Evolutionary conservation across 106 monocot genomes (phyloP).

Genomic region (Allium fistulosum): DNA sequence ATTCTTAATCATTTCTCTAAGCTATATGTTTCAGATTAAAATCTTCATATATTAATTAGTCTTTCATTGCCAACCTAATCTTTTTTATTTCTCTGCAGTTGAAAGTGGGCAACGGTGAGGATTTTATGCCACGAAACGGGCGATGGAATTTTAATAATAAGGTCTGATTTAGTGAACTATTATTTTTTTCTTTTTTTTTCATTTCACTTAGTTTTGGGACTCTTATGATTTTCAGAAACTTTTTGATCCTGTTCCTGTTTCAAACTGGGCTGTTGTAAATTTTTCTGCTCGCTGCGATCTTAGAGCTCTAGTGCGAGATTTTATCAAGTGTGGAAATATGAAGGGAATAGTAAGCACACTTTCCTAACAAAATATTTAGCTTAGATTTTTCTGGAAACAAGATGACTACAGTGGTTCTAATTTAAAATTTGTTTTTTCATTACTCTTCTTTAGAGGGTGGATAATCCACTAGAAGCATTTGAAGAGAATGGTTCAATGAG

Average conservation of each 20-base stretch:
- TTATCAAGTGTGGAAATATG: constrained; percentile 68
- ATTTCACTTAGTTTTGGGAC: background rate
- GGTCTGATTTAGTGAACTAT: constrained; percentile 20
- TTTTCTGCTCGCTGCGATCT: constrained; percentile 84
- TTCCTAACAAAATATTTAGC: background rate
- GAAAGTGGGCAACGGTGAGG: constrained; percentile 75
- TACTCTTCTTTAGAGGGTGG: constrained; percentile 34
- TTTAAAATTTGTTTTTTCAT: background rate
- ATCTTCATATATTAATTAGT: background rate
- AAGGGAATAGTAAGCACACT: constrained; percentile 76
- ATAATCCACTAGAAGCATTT: constrained; percentile 59
- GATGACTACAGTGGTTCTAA: background rate
- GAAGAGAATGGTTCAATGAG: constrained; percentile 50
- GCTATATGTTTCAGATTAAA: no score
- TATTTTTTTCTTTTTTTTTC: background rate
- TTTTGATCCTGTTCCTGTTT: constrained; percentile 23
- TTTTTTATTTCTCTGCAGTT: constrained; percentile 31
- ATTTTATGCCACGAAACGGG: constrained; percentile 71
- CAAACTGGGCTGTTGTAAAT: constrained; percentile 72
- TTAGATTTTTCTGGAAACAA: background rate
- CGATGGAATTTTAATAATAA: constrained; percentile 97
- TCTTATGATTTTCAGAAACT: constrained; percentile 42
- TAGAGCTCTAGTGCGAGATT: constrained; percentile 34
- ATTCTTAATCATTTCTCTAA: background rate
- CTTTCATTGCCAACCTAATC: background rate